phyloP scores from a whole-genome alignment of 495 filamentous ascomycete genomes.

The Amorphotheca resinae region DNA sequence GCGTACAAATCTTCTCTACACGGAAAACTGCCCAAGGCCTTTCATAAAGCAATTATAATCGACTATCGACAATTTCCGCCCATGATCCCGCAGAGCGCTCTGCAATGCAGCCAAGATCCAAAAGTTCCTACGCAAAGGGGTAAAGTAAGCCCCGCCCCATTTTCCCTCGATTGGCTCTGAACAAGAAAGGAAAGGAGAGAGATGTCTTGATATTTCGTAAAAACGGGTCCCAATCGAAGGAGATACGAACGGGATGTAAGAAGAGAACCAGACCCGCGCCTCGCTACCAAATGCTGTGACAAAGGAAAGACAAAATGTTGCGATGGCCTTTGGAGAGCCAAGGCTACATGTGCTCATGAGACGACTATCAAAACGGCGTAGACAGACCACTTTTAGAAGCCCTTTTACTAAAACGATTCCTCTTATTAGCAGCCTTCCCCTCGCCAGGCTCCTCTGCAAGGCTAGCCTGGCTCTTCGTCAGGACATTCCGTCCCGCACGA shows the following conservation, averaged over 20 bases:
- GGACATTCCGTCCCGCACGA: slow-evolving; percentile 35
- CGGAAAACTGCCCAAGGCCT: not conserved
- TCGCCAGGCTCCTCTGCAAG: slow-evolving; percentile 23
- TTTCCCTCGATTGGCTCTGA: not conserved
- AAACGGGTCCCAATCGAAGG: not conserved
- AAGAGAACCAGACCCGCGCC: slow-evolving; percentile 20
- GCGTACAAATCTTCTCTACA: not conserved
- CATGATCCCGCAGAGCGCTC: slow-evolving; percentile 7
- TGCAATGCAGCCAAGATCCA: slow-evolving; percentile 15
- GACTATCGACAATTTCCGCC: not conserved
- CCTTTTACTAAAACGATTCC: slow-evolving; percentile 78
- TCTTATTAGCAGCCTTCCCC: slow-evolving; percentile 40
- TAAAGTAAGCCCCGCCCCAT: not conserved
- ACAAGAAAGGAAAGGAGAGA: no score
- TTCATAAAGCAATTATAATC: slow-evolving; percentile 2
- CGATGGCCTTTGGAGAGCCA: not conserved
- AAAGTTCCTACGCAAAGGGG: slow-evolving; percentile 7
- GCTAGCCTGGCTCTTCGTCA: slow-evolving; percentile 42
- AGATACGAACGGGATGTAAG: slow-evolving; percentile 13
- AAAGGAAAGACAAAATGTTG: slow-evolving; percentile 9
- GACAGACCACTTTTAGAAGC: slow-evolving; percentile 85
- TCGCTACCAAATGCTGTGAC: slow-evolving; percentile 16
- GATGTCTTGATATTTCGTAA: slow-evolving; percentile 15
- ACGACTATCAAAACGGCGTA: slow-evolving; percentile 52
- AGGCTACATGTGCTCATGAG: not conserved